Evolutionary conservation across 2,329 filamentous ascomycete genomes (phyloP).

Genomic region (Arthrobotrys conoides): DNA sequence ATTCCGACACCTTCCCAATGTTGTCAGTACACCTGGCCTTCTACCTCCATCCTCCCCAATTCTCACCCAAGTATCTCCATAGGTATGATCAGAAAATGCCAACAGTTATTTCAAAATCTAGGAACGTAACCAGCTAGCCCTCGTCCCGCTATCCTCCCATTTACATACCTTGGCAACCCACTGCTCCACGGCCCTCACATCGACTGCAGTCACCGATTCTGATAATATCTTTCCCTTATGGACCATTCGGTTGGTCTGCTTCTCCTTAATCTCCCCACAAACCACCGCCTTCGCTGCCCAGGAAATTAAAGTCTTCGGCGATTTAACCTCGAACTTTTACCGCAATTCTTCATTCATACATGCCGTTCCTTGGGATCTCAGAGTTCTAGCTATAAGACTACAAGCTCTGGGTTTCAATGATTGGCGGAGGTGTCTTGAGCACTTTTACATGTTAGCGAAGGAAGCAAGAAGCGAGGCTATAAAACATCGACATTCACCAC

Average conservation of each 20-base stretch:
- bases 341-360: slow-evolving; percentile 73
- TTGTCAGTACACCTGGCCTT: slow-evolving; percentile 34
- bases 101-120: slow-evolving; percentile 70
- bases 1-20: slow-evolving; percentile 52
- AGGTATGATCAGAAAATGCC: slow-evolving; percentile 34
- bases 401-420: slow-evolving; percentile 90
- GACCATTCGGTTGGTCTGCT: slow-evolving; percentile 73
- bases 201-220: slow-evolving; percentile 67
- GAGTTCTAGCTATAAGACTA: slow-evolving; percentile 84
- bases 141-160: slow-evolving; percentile 79
- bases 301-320: slow-evolving; percentile 76
- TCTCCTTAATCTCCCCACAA: slow-evolving; percentile 67
- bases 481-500: slow-evolving; percentile 69
- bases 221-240: slow-evolving; percentile 63
- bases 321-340: slow-evolving; percentile 73
- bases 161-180: slow-evolving; percentile 84
- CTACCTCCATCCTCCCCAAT: slow-evolving; percentile 64
- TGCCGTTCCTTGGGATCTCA: slow-evolving; percentile 88
- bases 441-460: slow-evolving; percentile 87
- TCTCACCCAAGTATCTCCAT: slow-evolving; percentile 67
- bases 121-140: slow-evolving; percentile 76
- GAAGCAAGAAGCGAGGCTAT: slow-evolving; percentile 78
- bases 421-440: slow-evolving; percentile 85
- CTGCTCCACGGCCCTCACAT: slow-evolving; percentile 68
- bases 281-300: slow-evolving; percentile 71